Conservation (phyloP, 1,284 basidiomycete genomes). For the Xerocomus minutiporus region DNA sequence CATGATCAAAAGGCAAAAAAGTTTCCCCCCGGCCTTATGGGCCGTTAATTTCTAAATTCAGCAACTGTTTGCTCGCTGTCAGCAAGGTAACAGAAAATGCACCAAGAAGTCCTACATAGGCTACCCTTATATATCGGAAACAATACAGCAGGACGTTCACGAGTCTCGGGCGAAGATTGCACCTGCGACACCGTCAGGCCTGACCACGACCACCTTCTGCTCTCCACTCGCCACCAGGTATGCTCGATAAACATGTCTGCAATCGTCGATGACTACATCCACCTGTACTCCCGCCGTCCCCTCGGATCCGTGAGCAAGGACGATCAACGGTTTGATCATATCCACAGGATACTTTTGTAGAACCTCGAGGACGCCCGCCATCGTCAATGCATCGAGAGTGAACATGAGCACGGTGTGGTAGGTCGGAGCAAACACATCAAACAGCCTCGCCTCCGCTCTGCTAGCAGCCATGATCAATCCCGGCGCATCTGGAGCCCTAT, state of each 20-base stretch:
- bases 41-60: too few relatives aligned
- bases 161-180: slow-evolving; percentile 18
- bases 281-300: not conserved
- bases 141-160: too few relatives aligned
- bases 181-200: slow-evolving; percentile 39
- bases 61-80: too few relatives aligned
- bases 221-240: slow-evolving; percentile 18
- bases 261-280: slow-evolving; percentile 13
- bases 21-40: too few relatives aligned
- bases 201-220: slow-evolving; percentile 24
- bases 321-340: slow-evolving; percentile 5
- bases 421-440: slow-evolving; percentile 21
- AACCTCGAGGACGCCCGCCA: slow-evolving; percentile 6
- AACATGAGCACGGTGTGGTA: slow-evolving; percentile 29
- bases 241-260: slow-evolving; percentile 21
- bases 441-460: slow-evolving; percentile 14
- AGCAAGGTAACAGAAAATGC: too few relatives aligned
- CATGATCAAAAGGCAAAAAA: too few relatives aligned
- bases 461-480: not conserved
- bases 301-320: slow-evolving; percentile 12
- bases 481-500: slow-evolving; percentile 22
- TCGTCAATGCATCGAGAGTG: slow-evolving; percentile 2
- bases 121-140: too few relatives aligned
- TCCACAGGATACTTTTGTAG: slow-evolving; percentile 3
- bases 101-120: too few relatives aligned